phyloP scores from a whole-genome alignment of 371 early-diverging fungal species.

The Rhizopus sp. region DNA sequence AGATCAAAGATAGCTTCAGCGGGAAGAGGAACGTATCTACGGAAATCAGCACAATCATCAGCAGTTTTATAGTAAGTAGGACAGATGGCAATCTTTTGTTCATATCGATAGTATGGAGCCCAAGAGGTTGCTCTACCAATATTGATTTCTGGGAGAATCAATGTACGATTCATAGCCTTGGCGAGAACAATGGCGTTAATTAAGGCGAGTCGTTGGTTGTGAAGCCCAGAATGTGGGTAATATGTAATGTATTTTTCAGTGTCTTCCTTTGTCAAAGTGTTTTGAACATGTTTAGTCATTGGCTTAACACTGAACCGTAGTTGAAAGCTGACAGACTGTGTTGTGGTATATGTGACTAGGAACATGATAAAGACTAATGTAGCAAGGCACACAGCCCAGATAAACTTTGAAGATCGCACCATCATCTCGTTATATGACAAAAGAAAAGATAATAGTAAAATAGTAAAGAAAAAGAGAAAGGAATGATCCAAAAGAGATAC shows the following conservation, averaged over 20 bases:
- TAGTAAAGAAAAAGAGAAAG: conserved; percentile 9
- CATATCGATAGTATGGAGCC: conserved; percentile 18
- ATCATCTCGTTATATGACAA: conserved; percentile 5
- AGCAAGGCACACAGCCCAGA: conserved; percentile 22
- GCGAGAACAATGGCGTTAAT: conserved; percentile 60
- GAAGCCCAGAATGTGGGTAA: conserved; percentile 64
- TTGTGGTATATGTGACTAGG: conserved; percentile 21
- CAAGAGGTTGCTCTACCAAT: conserved; percentile 41
- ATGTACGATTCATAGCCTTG: conserved; percentile 57
- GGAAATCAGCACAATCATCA: conserved; percentile 36
- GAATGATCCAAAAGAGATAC: neutral
- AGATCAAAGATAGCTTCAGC: conserved; percentile 46
- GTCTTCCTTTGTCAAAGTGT: neutral
- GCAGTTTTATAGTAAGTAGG: conserved; percentile 12
- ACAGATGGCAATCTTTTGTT: conserved; percentile 7
- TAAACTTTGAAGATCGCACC: conserved; percentile 21
- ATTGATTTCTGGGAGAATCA: conserved; percentile 52
- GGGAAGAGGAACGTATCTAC: conserved; percentile 37
- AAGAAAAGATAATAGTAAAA: conserved; percentile 2
- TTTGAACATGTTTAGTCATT: neutral
- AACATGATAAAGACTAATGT: conserved; percentile 17
- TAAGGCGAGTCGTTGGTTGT: conserved; percentile 59
- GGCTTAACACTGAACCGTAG: conserved; percentile 15
- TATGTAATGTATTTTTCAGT: conserved; percentile 51
- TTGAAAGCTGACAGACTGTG: conserved; percentile 21